A percentile compares a stretch with the other conserved stretches of the same genome.
Evolutionary conservation across 2,329 filamentous ascomycete genomes (phyloP).

Genomic region (Macrophomina phaseolina): DNA sequence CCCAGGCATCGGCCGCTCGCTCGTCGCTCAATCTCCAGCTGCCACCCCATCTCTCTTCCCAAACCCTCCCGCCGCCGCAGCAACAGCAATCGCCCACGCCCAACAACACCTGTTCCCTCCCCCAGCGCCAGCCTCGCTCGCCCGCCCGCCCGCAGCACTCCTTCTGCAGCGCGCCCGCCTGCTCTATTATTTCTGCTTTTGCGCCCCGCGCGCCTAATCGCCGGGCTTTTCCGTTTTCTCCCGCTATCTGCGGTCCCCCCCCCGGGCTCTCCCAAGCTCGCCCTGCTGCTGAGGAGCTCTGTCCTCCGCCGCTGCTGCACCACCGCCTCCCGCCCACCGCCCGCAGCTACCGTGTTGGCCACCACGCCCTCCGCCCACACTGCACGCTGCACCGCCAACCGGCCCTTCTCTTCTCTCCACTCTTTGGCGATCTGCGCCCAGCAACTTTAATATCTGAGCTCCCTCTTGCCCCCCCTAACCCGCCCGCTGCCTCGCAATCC

Average conservation of each 20-base stretch:
- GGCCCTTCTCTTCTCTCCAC: conserved; percentile 28
- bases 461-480: conserved; percentile 22
- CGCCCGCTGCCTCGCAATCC: conserved; percentile 18
- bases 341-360: conserved; percentile 26
- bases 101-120: conserved; percentile 21
- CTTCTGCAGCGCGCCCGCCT: conserved; percentile 5
- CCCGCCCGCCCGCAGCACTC: background rate
- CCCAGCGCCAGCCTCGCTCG: background rate
- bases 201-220: conserved; percentile 2
- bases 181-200: conserved; percentile 1
- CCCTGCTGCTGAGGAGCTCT: conserved; percentile 20
- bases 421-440: conserved; percentile 26
- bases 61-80: conserved; percentile 12
- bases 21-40: conserved; percentile 22
- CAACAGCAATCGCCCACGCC: background rate
- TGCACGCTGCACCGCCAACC: conserved; percentile 23
- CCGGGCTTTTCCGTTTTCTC: conserved; percentile 21
- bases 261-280: background rate
- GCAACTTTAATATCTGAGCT: conserved; percentile 28
- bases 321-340: background rate
- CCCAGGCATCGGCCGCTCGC: conserved; percentile 19
- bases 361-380: conserved; percentile 19
- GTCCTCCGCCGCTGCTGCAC: conserved; percentile 14
- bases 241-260: conserved; percentile 7
- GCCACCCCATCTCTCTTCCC: conserved; percentile 22